These are phyloP conservation scores for Colletotrichum sp. DNA, from an alignment of 2,329 filamentous ascomycete species.

Conservation along the genomic window DNA sequence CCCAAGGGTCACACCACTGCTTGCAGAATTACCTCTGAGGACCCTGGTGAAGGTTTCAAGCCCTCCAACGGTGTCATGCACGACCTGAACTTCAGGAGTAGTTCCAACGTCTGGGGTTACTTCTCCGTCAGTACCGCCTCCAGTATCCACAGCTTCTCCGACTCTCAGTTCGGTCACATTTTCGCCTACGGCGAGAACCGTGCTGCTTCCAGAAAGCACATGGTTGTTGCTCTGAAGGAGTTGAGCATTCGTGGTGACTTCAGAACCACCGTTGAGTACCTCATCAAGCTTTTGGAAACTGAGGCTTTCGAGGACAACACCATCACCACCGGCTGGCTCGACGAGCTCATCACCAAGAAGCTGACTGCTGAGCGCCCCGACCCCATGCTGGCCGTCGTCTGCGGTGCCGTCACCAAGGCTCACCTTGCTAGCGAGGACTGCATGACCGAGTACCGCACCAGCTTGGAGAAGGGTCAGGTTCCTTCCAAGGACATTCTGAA, in stretches of 20 bases:
- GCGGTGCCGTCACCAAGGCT: constrained; percentile 92
- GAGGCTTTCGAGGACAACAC: constrained; percentile 99
- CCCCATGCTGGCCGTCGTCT: constrained; percentile 90
- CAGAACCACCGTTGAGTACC: constrained; percentile 96
- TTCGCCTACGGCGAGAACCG: constrained; percentile 99
- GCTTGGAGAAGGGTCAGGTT: constrained; percentile 96
- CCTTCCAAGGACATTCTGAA: constrained; percentile 96
- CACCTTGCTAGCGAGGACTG: constrained; percentile 93
- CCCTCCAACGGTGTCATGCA: constrained; percentile 99
- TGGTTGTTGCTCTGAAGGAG: constrained; percentile 98
- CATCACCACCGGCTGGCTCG: constrained; percentile 98
- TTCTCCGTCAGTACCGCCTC: constrained; percentile 97
- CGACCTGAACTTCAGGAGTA: constrained; percentile 98
- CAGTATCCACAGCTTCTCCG: constrained; percentile 98
- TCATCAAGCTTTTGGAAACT: constrained; percentile 98
- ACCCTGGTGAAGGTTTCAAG: constrained; percentile 99
- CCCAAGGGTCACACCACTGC: constrained; percentile 98
- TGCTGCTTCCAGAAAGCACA: constrained; percentile 95
- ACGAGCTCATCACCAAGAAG: constrained; percentile 98
- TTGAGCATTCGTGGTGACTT: constrained; percentile 99
- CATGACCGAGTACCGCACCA: constrained; percentile 83
- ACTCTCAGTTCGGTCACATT: constrained; percentile 98
- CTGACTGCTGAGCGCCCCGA: constrained; percentile 96
- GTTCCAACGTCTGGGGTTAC: constrained; percentile 99
- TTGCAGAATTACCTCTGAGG: constrained; percentile 98